These are phyloP conservation scores for Aspergillus steynii DNA, from an alignment of 495 filamentous ascomycete genomes.

Conservation along the genomic window DNA sequence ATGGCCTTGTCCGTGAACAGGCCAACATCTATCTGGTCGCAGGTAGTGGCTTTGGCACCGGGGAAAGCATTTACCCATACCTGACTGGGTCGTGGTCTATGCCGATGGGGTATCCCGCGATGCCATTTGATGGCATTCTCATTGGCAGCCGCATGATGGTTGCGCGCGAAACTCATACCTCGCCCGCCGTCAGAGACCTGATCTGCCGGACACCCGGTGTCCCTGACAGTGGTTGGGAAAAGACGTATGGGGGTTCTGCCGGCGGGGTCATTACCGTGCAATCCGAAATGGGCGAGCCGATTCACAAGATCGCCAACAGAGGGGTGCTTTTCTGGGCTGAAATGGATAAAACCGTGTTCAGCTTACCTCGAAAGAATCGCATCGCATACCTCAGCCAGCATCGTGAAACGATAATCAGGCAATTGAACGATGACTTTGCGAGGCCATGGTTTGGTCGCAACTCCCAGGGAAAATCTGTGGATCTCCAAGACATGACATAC, in stretches of 20 bases:
- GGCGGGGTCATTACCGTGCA: conserved; percentile 41
- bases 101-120: conserved; percentile 38
- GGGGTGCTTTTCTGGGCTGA: conserved; percentile 41
- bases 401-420: conserved; percentile 27
- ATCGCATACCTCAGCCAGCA: conserved; percentile 25
- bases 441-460: conserved; percentile 43
- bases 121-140: conserved; percentile 53
- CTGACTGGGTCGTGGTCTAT: conserved; percentile 47
- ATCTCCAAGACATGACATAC: conserved; percentile 44
- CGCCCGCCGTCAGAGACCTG: conserved; percentile 26
- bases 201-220: conserved; percentile 34
- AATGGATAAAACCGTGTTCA: conserved; percentile 40
- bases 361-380: conserved; percentile 27
- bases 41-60: conserved; percentile 50
- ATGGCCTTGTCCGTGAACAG: conserved; percentile 43
- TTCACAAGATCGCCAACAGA: conserved; percentile 43
- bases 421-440: conserved; percentile 38
- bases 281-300: conserved; percentile 47
- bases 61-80: conserved; percentile 50
- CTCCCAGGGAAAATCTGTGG: conserved; percentile 22
- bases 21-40: conserved; percentile 50
- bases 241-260: conserved; percentile 24
- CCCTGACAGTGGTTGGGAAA: conserved; percentile 29
- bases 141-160: conserved; percentile 53
- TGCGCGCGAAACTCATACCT: conserved; percentile 43